Conservation (phyloP, 805 yeast genomes). For the Saturnispora mendoncae region DNA sequence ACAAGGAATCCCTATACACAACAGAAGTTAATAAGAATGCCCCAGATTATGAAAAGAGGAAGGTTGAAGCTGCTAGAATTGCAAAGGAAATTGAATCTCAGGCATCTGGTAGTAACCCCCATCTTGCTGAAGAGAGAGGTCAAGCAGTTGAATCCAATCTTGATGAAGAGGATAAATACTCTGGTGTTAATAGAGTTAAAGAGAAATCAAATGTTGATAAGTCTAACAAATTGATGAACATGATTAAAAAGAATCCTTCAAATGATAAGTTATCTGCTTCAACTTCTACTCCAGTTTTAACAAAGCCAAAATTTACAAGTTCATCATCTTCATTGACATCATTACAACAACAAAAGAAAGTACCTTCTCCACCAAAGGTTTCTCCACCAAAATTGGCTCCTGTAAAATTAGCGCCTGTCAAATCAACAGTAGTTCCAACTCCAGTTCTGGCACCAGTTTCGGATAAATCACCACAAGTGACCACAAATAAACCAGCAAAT, state of each 20-base stretch:
- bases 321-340: too few relatives aligned
- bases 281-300: not conserved
- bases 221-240: slow-evolving; percentile 20
- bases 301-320: too few relatives aligned
- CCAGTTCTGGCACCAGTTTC: too few relatives aligned
- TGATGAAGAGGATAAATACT: slow-evolving; percentile 94
- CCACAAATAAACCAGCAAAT: too few relatives aligned
- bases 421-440: too few relatives aligned
- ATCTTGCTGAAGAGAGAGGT: slow-evolving; percentile 65
- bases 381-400: too few relatives aligned
- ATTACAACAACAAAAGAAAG: not conserved
- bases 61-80: slow-evolving; percentile 62
- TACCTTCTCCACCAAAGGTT: not conserved
- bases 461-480: too few relatives aligned
- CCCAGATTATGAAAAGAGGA: slow-evolving; percentile 61
- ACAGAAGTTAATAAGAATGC: slow-evolving; percentile 61
- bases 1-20: slow-evolving; percentile 81
- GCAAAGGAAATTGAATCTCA: slow-evolving; percentile 79
- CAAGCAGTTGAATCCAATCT: too few relatives aligned
- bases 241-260: slow-evolving; percentile 14
- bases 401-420: too few relatives aligned
- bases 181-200: slow-evolving; percentile 69
- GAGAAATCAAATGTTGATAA: slow-evolving; percentile 18
- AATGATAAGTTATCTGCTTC: not conserved
- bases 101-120: slow-evolving; percentile 29